phyloP scores from a whole-genome alignment of 2,329 filamentous ascomycete species.

The Monilinia polystroma region DNA sequence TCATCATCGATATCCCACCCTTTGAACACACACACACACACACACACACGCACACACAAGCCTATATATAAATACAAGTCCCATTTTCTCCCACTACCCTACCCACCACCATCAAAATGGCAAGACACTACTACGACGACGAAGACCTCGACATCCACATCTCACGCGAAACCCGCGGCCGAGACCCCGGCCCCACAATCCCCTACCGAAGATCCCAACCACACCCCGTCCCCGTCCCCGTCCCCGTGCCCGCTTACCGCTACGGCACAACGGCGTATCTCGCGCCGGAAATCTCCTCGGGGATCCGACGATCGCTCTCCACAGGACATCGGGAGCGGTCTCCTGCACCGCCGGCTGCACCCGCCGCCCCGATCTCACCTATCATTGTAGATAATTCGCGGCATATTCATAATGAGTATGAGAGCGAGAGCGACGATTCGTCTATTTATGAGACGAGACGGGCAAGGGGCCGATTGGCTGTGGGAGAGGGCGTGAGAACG shows the following conservation, averaged over 20 bases:
- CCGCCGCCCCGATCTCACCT: slow-evolving; percentile 37
- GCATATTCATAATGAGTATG: slow-evolving; percentile 12
- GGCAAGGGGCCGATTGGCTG: slow-evolving; percentile 33
- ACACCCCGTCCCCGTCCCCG: slow-evolving; percentile 20
- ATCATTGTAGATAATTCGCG: slow-evolving; percentile 57
- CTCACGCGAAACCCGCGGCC: slow-evolving; percentile 39
- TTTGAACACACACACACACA: background rate
- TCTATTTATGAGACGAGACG: background rate
- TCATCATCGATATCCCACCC: background rate
- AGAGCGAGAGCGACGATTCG: slow-evolving; percentile 18
- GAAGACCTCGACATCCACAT: slow-evolving; percentile 54
- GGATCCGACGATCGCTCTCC: slow-evolving; percentile 28
- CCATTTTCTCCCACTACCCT: no score
- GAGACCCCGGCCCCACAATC: slow-evolving; percentile 42
- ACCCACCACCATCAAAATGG: slow-evolving; percentile 29
- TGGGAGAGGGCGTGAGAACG: background rate
- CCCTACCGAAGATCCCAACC: slow-evolving; percentile 33
- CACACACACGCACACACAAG: background rate
- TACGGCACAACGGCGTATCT: slow-evolving; percentile 27
- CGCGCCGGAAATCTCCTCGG: slow-evolving; percentile 30
- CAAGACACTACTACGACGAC: slow-evolving; percentile 47
- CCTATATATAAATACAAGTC: background rate
- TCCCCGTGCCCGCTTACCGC: slow-evolving; percentile 25
- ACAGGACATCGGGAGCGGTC: slow-evolving; percentile 24
- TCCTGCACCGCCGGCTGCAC: slow-evolving; percentile 24